A percentile compares a stretch with the other conserved stretches of the same genome.
Evolutionary conservation across 306 rosid species (phyloP).

Genomic region (Citrullus colocynthis): DNA sequence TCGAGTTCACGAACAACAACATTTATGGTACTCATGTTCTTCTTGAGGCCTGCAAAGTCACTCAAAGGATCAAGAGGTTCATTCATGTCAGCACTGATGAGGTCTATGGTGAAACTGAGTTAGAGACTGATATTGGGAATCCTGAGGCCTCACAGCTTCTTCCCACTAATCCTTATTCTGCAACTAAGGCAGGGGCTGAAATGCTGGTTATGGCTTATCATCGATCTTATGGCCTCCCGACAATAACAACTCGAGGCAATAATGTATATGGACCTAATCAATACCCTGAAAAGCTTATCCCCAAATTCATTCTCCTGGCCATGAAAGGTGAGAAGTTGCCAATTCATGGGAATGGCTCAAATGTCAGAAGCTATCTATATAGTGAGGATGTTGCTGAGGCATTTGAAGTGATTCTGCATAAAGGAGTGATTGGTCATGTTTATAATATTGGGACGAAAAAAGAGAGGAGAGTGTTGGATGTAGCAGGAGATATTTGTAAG

Average conservation of each 20-base stretch:
- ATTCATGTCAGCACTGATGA: slow-evolving; percentile 76
- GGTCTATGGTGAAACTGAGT: slow-evolving; percentile 63
- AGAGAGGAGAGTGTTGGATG: slow-evolving; percentile 51
- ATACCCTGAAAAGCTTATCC: slow-evolving; percentile 62
- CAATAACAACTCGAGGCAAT: slow-evolving; percentile 52
- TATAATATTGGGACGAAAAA: slow-evolving; percentile 56
- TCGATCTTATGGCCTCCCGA: slow-evolving; percentile 47
- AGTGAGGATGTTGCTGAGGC: slow-evolving; percentile 61
- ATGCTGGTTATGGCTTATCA: slow-evolving; percentile 74
- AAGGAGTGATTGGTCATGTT: slow-evolving; percentile 50
- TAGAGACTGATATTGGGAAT: slow-evolving; percentile 40
- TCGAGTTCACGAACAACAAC: slow-evolving; percentile 66
- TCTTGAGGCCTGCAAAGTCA: slow-evolving; percentile 56
- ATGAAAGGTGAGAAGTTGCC: slow-evolving; percentile 61
- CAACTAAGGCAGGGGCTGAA: slow-evolving; percentile 73
- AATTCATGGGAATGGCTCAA: slow-evolving; percentile 63
- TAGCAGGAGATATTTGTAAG: slow-evolving; percentile 45
- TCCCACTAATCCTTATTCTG: slow-evolving; percentile 69
- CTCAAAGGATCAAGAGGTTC: slow-evolving; percentile 41
- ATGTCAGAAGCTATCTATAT: slow-evolving; percentile 59
- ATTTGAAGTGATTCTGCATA: slow-evolving; percentile 71
- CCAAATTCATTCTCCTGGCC: slow-evolving; percentile 49
- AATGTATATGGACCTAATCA: slow-evolving; percentile 70
- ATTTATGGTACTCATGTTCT: slow-evolving; percentile 68
- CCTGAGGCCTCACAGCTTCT: slow-evolving; percentile 59